Evolutionary conservation across 1,284 basidiomycete species (phyloP).

Genomic region (Pseudozyma hubeiensis): DNA sequence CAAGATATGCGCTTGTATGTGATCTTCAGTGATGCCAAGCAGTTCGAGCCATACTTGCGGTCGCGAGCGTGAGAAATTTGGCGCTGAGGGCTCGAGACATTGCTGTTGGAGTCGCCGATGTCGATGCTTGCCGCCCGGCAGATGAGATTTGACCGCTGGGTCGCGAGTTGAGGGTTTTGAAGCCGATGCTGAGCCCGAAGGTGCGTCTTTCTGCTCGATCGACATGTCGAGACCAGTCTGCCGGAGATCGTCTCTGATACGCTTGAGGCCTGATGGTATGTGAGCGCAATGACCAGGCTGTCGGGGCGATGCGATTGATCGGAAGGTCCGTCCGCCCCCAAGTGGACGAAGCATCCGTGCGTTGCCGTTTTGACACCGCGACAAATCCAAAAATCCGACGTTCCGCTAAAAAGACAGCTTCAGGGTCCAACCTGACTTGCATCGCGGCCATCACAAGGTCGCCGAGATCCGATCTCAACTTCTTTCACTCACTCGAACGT

Average conservation of each 20-base stretch:
- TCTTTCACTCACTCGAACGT: too few relatives aligned
- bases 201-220: not conserved
- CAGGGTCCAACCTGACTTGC: too few relatives aligned
- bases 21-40: slow-evolving; percentile 13
- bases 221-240: not conserved
- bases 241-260: not conserved
- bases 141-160: not conserved
- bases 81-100: slow-evolving; percentile 10
- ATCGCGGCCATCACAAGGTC: too few relatives aligned
- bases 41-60: slow-evolving; percentile 21
- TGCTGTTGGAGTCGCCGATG: slow-evolving; percentile 20
- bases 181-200: not conserved
- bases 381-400: too few relatives aligned
- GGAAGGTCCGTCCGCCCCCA: not conserved
- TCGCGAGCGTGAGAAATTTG: not conserved
- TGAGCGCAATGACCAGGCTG: not conserved
- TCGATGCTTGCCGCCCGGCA: not conserved
- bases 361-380: not conserved
- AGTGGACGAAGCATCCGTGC: not conserved
- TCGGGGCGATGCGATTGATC: not conserved
- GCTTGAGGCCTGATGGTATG: not conserved
- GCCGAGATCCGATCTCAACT: too few relatives aligned
- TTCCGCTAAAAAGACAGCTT: too few relatives aligned
- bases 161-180: not conserved
- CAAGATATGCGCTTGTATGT: not conserved